These are phyloP conservation scores for Hypoxylon sp. DNA, from an alignment of 2,329 filamentous ascomycete species.

Conservation along the genomic window DNA sequence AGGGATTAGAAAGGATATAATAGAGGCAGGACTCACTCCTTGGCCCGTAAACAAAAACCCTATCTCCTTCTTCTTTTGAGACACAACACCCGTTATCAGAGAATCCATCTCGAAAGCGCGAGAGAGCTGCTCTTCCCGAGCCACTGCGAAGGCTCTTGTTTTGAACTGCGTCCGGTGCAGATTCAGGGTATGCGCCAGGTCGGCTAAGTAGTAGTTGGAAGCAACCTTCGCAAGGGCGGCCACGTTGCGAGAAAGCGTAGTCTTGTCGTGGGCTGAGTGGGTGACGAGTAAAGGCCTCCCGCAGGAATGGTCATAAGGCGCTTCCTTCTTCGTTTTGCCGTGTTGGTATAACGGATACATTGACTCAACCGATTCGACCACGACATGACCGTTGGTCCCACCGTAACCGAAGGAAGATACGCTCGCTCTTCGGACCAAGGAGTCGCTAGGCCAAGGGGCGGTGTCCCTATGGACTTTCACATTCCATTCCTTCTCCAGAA, in stretches of 20 bases:
- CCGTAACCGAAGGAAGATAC: conserved; percentile 1
- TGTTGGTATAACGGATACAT: conserved; percentile 1
- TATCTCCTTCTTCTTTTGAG: background rate
- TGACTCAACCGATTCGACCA: background rate
- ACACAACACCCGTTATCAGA: background rate
- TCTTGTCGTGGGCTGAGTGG: conserved; percentile 14
- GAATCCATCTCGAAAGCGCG: background rate
- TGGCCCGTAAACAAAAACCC: background rate
- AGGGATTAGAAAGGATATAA: background rate
- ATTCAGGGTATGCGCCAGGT: conserved; percentile 35
- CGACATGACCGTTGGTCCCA: background rate
- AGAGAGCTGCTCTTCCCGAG: conserved; percentile 5
- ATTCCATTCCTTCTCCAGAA: background rate
- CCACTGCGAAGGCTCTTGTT: conserved; percentile 3
- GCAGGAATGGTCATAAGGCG: conserved; percentile 5
- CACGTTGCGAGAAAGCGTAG: conserved; percentile 41
- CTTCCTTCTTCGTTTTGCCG: background rate
- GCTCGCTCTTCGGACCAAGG: background rate
- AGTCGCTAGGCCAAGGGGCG: background rate
- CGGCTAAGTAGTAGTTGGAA: conserved; percentile 28
- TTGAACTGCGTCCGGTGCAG: conserved; percentile 13
- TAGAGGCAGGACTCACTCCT: background rate
- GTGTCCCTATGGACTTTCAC: background rate
- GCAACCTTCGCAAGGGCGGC: conserved; percentile 25
- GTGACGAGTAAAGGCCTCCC: background rate